Percentiles rank a stretch among this genome's conserved stretches.
Conservation (phyloP, 2,329 filamentous ascomycete genomes). For the Epichloe elymi region DNA sequence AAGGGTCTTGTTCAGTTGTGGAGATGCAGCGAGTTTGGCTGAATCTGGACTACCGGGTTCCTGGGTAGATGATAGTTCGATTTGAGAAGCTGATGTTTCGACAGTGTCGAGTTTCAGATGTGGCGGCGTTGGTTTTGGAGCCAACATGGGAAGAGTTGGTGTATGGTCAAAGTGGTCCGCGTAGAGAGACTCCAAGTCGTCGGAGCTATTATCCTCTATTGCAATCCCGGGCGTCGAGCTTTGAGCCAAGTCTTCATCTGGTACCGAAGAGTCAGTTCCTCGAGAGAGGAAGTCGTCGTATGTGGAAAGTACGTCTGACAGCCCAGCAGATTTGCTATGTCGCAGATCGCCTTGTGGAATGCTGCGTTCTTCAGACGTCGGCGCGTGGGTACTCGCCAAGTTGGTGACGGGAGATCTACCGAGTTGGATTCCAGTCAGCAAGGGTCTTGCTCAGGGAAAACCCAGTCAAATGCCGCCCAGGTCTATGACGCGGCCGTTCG, state of each 20-base stretch:
- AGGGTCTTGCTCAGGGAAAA: background rate
- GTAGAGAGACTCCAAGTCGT: conserved; percentile 12
- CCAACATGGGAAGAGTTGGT: conserved; percentile 34
- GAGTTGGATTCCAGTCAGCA: conserved; percentile 16
- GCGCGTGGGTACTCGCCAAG: conserved; percentile 12
- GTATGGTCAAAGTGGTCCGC: conserved; percentile 25
- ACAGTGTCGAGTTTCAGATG: conserved; percentile 37
- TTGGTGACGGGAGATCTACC: conserved; percentile 13
- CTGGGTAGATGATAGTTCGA: conserved; percentile 13
- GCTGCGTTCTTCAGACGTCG: conserved; percentile 20
- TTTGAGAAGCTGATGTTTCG: conserved; percentile 18
- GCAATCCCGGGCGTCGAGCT: conserved; percentile 15
- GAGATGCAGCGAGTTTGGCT: conserved; percentile 14
- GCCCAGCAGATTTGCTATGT: conserved; percentile 26
- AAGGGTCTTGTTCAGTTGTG: conserved; percentile 39
- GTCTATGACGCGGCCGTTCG: background rate
- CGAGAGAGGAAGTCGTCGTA: conserved; percentile 30
- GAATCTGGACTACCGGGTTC: conserved; percentile 16
- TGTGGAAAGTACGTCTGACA: conserved; percentile 29
- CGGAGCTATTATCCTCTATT: conserved; percentile 16
- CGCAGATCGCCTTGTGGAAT: conserved; percentile 29
- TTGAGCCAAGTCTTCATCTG: conserved; percentile 11
- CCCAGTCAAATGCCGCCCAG: background rate
- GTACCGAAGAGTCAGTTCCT: conserved; percentile 13
- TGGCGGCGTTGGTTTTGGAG: conserved; percentile 36